phyloP scores from a whole-genome alignment of 352 stramenopile genomes.

The Globisporangium viniferum region DNA sequence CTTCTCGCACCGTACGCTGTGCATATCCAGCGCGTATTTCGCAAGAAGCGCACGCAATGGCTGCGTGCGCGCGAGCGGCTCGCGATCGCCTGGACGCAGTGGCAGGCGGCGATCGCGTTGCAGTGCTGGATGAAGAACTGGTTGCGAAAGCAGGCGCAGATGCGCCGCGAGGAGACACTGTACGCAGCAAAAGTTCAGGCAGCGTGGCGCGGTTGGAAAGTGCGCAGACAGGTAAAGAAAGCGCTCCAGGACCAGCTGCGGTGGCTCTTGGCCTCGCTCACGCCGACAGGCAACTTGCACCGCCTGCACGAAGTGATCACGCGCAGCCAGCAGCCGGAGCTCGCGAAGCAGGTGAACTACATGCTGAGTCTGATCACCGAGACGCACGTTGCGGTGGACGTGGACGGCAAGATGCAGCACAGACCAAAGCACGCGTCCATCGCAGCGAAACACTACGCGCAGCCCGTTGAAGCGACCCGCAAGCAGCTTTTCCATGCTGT shows the following conservation, averaged over 20 bases:
- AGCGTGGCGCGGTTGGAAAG: conserved; percentile 38
- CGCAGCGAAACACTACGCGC: conserved; percentile 27
- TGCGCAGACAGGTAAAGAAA: conserved; percentile 36
- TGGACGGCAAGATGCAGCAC: conserved; percentile 17
- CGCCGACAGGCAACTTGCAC: conserved; percentile 58
- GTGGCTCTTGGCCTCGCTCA: conserved; percentile 38
- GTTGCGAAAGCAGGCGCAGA: conserved; percentile 21
- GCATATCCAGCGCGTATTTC: conserved; percentile 60
- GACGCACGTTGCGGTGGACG: conserved; percentile 39
- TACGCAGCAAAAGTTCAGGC: conserved; percentile 43
- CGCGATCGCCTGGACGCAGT: conserved; percentile 30
- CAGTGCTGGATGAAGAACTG: conserved; percentile 31
- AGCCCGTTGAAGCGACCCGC: conserved; percentile 36
- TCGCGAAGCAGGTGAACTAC: conserved; percentile 38
- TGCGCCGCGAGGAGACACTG: conserved; percentile 14
- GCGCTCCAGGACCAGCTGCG: conserved; percentile 41
- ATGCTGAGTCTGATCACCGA: conserved; percentile 61
- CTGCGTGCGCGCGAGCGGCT: conserved; percentile 29
- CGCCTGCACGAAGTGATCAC: conserved; percentile 48
- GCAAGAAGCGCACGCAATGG: conserved; percentile 36
- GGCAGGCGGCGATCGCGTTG: conserved; percentile 30
- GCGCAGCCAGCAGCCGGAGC: conserved; percentile 23
- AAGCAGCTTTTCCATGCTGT: conserved; percentile 52
- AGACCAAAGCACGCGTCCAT: conserved; percentile 31
- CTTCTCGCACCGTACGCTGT: conserved; percentile 44